These are phyloP conservation scores for Seminavis robusta DNA, from an alignment of 108 stramenopile genomes.

Conservation along the genomic window DNA sequence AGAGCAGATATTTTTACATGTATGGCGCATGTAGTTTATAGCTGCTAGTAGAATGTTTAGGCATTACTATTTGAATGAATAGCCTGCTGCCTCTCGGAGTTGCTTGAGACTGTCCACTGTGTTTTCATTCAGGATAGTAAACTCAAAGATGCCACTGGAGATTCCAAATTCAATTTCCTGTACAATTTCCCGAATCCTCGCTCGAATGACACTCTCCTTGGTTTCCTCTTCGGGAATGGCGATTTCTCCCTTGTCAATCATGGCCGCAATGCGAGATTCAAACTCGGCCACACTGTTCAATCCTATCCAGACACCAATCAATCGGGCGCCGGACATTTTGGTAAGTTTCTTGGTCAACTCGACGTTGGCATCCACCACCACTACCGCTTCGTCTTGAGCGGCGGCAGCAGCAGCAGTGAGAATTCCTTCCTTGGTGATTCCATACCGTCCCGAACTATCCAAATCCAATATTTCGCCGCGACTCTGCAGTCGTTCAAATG, in stretches of 20 bases:
- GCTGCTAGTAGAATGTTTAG: neutral
- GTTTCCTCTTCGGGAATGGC: conserved; percentile 57
- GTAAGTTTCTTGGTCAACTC: conserved; percentile 47
- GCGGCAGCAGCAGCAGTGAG: conserved; percentile 35
- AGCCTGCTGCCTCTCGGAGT: conserved; percentile 61
- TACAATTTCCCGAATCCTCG: conserved; percentile 55
- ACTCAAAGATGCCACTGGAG: conserved; percentile 81
- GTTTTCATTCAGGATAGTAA: conserved; percentile 78
- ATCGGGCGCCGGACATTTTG: conserved; percentile 40
- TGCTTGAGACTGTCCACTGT: conserved; percentile 54
- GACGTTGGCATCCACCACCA: conserved; percentile 81
- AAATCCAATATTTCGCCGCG: conserved; percentile 57
- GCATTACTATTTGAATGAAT: conserved; percentile 66
- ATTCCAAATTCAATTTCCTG: conserved; percentile 84
- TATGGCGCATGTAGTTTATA: neutral
- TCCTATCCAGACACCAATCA: conserved; percentile 83
- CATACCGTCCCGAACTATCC: conserved; percentile 51
- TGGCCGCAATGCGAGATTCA: conserved; percentile 43
- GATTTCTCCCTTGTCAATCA: conserved; percentile 45
- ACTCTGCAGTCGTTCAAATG: conserved; percentile 51
- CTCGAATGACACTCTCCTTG: conserved; percentile 50
- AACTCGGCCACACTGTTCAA: conserved; percentile 63
- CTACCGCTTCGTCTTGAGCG: conserved; percentile 28
- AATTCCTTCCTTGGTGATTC: conserved; percentile 61
- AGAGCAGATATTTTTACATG: neutral